Evolutionary conservation across 73 alveolate species (phyloP).

Genomic region (Tetrahymena elliotti): DNA sequence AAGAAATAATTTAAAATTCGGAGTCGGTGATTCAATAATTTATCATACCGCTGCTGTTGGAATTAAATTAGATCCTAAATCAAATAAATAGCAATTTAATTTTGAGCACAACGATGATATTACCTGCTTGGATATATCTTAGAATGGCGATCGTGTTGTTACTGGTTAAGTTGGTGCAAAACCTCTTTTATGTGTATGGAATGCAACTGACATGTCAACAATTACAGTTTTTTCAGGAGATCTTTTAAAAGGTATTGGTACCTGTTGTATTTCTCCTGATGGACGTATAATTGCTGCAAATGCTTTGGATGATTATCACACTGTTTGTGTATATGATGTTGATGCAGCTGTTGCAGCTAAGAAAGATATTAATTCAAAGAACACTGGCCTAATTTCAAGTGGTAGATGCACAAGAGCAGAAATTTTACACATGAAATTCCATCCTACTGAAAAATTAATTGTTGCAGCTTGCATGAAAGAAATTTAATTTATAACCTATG

Average conservation of each 20-base stretch:
- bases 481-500: slow-evolving; percentile 69
- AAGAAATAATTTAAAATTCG: slow-evolving; percentile 90
- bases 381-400: slow-evolving; percentile 55
- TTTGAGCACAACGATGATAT: slow-evolving; percentile 92
- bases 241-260: slow-evolving; percentile 83
- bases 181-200: slow-evolving; percentile 92
- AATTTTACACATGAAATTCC: slow-evolving; percentile 75
- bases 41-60: slow-evolving; percentile 98
- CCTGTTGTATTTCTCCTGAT: slow-evolving; percentile 85
- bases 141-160: slow-evolving; percentile 72
- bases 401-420: slow-evolving; percentile 89
- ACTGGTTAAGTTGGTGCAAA: slow-evolving; percentile 96
- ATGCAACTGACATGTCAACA: slow-evolving; percentile 76
- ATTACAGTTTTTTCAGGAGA: slow-evolving; percentile 73
- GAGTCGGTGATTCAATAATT: slow-evolving; percentile 64
- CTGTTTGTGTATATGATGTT: slow-evolving; percentile 84
- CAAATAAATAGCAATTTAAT: slow-evolving; percentile 68
- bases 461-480: slow-evolving; percentile 91
- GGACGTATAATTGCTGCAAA: slow-evolving; percentile 86
- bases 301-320: slow-evolving; percentile 95
- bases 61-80: slow-evolving; percentile 64
- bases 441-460: slow-evolving; percentile 59
- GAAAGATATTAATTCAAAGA: slow-evolving; percentile 59
- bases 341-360: slow-evolving; percentile 57
- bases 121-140: slow-evolving; percentile 85